phyloP scores from a whole-genome alignment of 768 basidiomycete species.

The Boletus rufocinnamomeus region DNA sequence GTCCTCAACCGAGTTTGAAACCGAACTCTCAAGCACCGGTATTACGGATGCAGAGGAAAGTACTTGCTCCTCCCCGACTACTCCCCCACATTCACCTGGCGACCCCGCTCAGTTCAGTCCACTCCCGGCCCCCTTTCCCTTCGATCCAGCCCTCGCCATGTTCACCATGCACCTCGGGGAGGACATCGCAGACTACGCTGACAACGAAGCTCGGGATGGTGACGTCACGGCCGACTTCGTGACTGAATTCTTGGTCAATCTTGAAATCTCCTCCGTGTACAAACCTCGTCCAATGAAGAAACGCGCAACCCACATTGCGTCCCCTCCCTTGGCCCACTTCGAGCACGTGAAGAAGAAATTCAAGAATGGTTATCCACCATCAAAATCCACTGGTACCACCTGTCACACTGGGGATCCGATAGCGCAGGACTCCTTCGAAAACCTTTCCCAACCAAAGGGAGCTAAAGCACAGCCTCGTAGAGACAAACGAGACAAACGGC shows the following conservation, averaged over 20 bases:
- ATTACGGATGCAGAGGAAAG: conserved; percentile 41
- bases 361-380: conserved; percentile 29
- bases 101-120: neutral
- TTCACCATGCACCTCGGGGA: conserved; percentile 53
- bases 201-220: conserved; percentile 23
- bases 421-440: neutral
- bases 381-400: conserved; percentile 2
- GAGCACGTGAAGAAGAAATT: conserved; percentile 23
- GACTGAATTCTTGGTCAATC: conserved; percentile 45
- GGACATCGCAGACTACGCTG: conserved; percentile 38
- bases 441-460: conserved; percentile 13
- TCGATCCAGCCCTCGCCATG: conserved; percentile 31
- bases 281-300: conserved; percentile 70
- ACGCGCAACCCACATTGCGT: conserved; percentile 36
- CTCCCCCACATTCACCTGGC: conserved; percentile 11
- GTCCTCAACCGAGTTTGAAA: conserved; percentile 42
- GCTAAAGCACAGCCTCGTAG: conserved; percentile 42
- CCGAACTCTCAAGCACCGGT: conserved; percentile 40
- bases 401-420: neutral
- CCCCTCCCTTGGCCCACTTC: conserved; percentile 15
- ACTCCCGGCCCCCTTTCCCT: conserved; percentile 22
- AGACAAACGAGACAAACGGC: conserved; percentile 50
- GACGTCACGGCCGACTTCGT: neutral
- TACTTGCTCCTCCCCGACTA: conserved; percentile 3
- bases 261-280: conserved; percentile 72